Evolutionary conservation across 2,329 filamentous ascomycete genomes (phyloP), one percentile per base, ranked within the genome.

Genomic region (Neofusicoccum ribis): DNA sequence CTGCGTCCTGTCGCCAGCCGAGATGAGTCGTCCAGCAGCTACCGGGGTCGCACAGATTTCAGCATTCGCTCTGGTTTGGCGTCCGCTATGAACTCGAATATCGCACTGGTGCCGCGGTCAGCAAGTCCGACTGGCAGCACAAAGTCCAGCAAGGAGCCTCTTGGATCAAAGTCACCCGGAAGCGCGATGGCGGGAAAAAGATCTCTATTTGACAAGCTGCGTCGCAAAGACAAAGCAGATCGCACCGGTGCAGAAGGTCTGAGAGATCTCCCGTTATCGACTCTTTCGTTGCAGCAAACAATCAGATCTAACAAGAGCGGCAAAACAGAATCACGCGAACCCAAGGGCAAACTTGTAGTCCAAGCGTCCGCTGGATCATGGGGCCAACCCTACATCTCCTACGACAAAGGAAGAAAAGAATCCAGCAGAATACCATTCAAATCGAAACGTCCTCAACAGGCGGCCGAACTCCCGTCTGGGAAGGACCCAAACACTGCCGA

Each of bases 91-190:
- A 81, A 78, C 52, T 85, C 84, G 36, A 78, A 79, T 14, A 79
- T 79, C 6, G 81, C 77, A 23, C 76, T 85, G 41, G 78, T 83
- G 74, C 85, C 80, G 69, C 89, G 93, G 69, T 88, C 91, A 12
- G 86, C 91, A 67, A 96, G 93, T 77, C 92, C 93, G 31, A 91
- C 92, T 0, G 91, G 93, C 7, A 95, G 91, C 76, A 82, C 86
- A 47, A 86, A 85, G 70, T 92, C 89, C 72, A 80, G 78, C 74
- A 63, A 75, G 73, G 83, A 78, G 72, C 67, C 67, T 65, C 51
- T 73, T 46, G 64, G 68, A 5, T 85, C 88, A 72, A 83, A 83
- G 17, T 90, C 88, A 3, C 88, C 89, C 1, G 79, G 79, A 6
- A 81, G 82, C 61, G 62, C 64, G 14, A 69, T 68, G 15, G 83